Evolutionary conservation across 306 rosid genomes (phyloP), one percentile per base, ranked within the genome.

Genomic region (Argentina anserina): DNA sequence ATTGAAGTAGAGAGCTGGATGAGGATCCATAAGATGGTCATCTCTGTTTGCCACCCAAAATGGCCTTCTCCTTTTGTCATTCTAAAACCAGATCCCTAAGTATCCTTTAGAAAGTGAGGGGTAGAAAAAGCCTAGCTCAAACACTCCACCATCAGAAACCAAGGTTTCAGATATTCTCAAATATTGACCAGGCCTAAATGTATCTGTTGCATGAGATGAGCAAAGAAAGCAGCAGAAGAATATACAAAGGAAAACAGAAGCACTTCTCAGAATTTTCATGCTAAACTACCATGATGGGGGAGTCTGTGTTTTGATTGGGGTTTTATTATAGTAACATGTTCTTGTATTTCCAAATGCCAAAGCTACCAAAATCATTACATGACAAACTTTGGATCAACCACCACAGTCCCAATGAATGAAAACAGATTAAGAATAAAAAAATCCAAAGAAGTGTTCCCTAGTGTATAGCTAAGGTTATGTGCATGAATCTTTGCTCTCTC

Each of bases 1-100:
- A 2, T 67, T 28, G 61, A 80, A 56, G 47, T 42, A 12, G 45
- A 80, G 62, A 70, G 23, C 9, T 47, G 43, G 65, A 10, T 61
- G 10, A 55, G 21, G 33, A 69, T 61, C 73, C 72, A 50, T 0
- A 31, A 70, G 36, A 49, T 72, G 73, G 36, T 25, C 56, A 34
- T 63, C 62, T 55, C 28, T 59, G 18, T 80, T 75, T 33, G 73
- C 67, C 36, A 80, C 69, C 83, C 83, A 80, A 65, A 80, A 63
- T n/a, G 80, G 34, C 68, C 71, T 70, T 70, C 42, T 65, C 67
- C 25, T 50, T 42, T 20, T 40, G 72, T 75, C 79, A 70, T 75
- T 70, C 77, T 64, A 75, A 36, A 70, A 63, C 80, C 80, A 75
- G 40, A 70, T 75, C 75, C 83, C 83, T 62, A 80, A 56, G 67